Base-by-base conservation (phyloP, 176 grass and related monocot genomes). In the Tillandsia fasciculata region DNA sequence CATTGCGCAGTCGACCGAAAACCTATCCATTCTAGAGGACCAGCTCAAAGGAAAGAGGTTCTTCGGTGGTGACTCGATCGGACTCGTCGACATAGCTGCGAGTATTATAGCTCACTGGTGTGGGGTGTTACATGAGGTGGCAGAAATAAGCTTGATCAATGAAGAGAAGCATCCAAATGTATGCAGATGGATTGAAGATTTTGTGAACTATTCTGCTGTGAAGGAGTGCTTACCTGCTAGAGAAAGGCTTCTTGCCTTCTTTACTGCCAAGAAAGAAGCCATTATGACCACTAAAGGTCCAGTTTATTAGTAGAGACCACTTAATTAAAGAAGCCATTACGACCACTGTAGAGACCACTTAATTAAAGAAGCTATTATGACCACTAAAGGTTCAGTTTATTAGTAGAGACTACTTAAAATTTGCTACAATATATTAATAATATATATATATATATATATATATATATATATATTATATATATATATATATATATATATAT, bases 61-160 rank as follows among this genome's bases (percentile, higher is more conserved):
- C 33, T 42, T 42, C 33, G 1, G 33, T 1, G 33, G 33, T 0
- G 33, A 42, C 33, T 42, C 5, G 33, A 42, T 75, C 6, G 73
- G 73, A 3, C 14, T 66, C 3, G 73, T 42, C 9, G 73, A 75
- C 63, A 52, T 75, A 12, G 63, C 50, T 9, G 63, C 63, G 14
- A 3, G 61, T 10, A 66, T 18, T 26, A 12, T 75, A 8, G 23
- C 63, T n/a, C 24, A 18, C 12, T 75, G 73, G 73, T 10, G 15
- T 7, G 26, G 49, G 1, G 63, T 66, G 63, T n/a, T 53, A 2
- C 26, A 75, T 24, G 73, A 75, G 64, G 50, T 66, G 11, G 63
- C 73, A 2, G 63, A 49, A 48, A 42, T 75, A 18, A 75, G 50
- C 63, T 65, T 75, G 73, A 15, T 66, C 49, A 20, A 66, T n/a